Conservation (phyloP, 345 rosid species). For the Eucalyptus shirleyi region DNA sequence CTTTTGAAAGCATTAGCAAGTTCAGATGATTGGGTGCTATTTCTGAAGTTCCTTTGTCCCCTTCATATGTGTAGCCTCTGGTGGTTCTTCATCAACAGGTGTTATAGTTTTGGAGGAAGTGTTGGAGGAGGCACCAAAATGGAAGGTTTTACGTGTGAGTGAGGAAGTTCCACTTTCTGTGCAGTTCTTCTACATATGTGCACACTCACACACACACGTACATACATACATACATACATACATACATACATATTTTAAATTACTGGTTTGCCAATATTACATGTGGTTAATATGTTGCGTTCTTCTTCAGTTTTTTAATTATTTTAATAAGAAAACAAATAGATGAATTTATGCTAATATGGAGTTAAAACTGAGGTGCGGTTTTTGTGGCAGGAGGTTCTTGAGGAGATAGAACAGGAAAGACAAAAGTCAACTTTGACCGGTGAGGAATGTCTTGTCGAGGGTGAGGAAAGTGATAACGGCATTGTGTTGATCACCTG, state of each 20-base stretch:
- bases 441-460: conserved; percentile 16
- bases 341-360: background rate
- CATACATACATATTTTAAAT: background rate
- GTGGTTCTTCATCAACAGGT: conserved; percentile 21
- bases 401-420: conserved; percentile 79
- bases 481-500: conserved; percentile 82
- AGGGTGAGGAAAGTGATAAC: conserved; percentile 28
- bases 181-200: background rate
- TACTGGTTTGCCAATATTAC: background rate
- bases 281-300: background rate
- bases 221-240: background rate
- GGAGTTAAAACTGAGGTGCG: background rate
- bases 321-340: background rate
- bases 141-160: conserved; percentile 99
- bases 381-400: conserved; percentile 48
- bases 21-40: background rate
- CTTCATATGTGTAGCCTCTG: conserved; percentile 13
- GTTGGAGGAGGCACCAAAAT: conserved; percentile 89
- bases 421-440: conserved; percentile 37
- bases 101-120: conserved; percentile 53
- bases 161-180: conserved; percentile 52
- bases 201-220: background rate
- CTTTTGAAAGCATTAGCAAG: background rate
- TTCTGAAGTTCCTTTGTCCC: background rate
- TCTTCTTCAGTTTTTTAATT: background rate